Percentiles rank a stretch among this genome's conserved stretches.
phyloP scores from a whole-genome alignment of 1,139 yeast species.

The Lodderomyces oxycetoniae region DNA sequence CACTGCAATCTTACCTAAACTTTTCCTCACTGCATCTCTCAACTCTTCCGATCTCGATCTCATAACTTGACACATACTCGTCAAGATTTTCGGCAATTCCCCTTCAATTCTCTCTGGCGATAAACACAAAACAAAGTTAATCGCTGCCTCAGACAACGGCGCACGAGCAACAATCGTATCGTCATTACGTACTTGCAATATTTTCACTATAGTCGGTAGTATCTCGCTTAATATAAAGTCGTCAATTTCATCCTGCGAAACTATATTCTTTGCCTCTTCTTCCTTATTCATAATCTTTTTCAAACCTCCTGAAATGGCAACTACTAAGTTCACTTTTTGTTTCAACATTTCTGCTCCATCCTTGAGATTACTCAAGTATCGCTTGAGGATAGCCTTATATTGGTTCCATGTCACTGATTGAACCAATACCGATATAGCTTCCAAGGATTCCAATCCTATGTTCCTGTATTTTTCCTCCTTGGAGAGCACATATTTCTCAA shows the following conservation, averaged over 20 bases:
- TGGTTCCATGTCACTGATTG: constrained; percentile 72
- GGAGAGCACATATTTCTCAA: constrained; percentile 70
- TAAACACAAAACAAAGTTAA: constrained; percentile 64
- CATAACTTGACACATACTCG: constrained; percentile 81
- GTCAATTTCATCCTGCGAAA: constrained; percentile 45
- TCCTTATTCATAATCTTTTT: constrained; percentile 16
- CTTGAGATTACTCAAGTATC: constrained; percentile 58
- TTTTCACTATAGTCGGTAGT: constrained; percentile 56
- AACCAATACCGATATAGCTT: constrained; percentile 57
- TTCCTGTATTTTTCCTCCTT: constrained; percentile 63
- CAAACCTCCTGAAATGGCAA: constrained; percentile 57
- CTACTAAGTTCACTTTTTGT: constrained; percentile 58
- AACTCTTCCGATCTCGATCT: constrained; percentile 84
- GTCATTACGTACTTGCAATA: constrained; percentile 63
- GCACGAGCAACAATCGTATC: constrained; percentile 73
- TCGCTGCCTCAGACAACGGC: constrained; percentile 77
- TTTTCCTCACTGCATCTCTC: constrained; percentile 81
- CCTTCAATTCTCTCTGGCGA: constrained; percentile 50
- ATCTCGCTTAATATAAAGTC: constrained; percentile 53
- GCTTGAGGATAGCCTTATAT: constrained; percentile 65
- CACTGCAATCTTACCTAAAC: constrained; percentile 59
- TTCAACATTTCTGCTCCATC: constrained; percentile 51
- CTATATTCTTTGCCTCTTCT: constrained; percentile 19
- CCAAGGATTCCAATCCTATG: constrained; percentile 68
- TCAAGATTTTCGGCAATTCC: constrained; percentile 75